phyloP scores from a whole-genome alignment of 2,329 filamentous ascomycete species.

The Aspergillus pseudonomiae region DNA sequence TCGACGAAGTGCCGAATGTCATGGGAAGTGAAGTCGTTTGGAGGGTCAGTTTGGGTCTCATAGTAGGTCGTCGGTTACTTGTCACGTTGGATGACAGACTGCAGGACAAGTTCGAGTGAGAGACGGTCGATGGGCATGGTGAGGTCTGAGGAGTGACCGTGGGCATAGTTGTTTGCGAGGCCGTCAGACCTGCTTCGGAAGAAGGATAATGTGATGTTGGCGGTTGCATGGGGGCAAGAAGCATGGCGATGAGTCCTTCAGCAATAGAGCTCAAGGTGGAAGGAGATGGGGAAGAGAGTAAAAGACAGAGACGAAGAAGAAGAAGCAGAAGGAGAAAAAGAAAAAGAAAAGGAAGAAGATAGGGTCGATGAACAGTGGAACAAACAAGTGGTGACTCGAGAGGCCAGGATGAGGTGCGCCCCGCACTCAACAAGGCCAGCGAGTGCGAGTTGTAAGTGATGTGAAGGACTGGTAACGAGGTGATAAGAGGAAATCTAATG shows the following conservation, averaged over 20 bases:
- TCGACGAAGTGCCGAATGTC: slow-evolving; percentile 58
- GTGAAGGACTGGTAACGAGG: not conserved
- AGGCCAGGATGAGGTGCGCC: slow-evolving; percentile 2
- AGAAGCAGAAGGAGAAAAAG: not conserved
- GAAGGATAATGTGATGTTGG: slow-evolving; percentile 19
- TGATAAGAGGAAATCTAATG: slow-evolving; percentile 3
- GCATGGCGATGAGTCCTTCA: slow-evolving; percentile 25
- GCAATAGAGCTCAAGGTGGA: not conserved
- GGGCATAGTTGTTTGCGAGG: slow-evolving; percentile 17
- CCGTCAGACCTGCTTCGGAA: slow-evolving; percentile 8
- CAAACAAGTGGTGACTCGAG: slow-evolving; percentile 1
- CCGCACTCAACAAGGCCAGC: slow-evolving; percentile 6
- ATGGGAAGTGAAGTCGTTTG: slow-evolving; percentile 57
- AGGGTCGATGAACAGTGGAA: not conserved
- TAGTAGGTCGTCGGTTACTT: slow-evolving; percentile 31
- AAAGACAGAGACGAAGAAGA: not conserved
- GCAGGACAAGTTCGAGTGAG: slow-evolving; percentile 21
- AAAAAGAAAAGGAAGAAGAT: slow-evolving; percentile 2
- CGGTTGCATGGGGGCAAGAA: slow-evolving; percentile 27
- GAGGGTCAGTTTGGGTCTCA: slow-evolving; percentile 61
- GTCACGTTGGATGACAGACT: slow-evolving; percentile 18
- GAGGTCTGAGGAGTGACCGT: slow-evolving; percentile 12
- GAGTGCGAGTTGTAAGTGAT: not conserved
- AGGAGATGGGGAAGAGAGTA: not conserved
- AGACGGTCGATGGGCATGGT: slow-evolving; percentile 8